phyloP scores from a whole-genome alignment of 169 alveolate genomes.

The Plasmodium vivax region DNA sequence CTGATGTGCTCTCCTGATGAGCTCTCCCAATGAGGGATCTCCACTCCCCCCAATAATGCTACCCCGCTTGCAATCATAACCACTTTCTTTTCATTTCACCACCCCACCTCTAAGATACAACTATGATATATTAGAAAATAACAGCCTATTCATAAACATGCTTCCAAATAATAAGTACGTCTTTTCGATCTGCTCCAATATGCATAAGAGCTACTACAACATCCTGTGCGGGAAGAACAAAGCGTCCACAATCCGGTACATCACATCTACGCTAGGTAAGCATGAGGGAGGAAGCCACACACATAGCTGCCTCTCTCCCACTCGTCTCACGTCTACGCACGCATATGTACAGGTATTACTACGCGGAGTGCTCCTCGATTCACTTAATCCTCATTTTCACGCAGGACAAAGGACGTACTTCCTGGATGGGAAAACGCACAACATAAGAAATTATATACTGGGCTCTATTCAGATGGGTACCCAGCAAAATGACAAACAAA shows the following conservation, averaged over 20 bases:
- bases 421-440: slow-evolving; percentile 2
- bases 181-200: slow-evolving; percentile 63
- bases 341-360: neutral
- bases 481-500: neutral
- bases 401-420: slow-evolving; percentile 37
- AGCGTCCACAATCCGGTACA: slow-evolving; percentile 42
- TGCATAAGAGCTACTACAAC: slow-evolving; percentile 48
- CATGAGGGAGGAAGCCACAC: neutral
- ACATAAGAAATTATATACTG: slow-evolving; percentile 36
- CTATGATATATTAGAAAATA: slow-evolving; percentile 60
- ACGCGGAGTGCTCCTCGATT: neutral
- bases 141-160: slow-evolving; percentile 27
- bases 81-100: neutral
- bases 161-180: slow-evolving; percentile 52
- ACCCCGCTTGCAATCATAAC: neutral
- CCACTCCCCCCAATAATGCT: neutral
- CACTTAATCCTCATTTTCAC: neutral
- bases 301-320: neutral
- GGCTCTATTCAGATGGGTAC: slow-evolving; percentile 68
- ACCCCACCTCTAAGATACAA: slow-evolving; percentile 17
- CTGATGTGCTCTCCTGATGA: neutral
- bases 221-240: slow-evolving; percentile 49
- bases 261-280: slow-evolving; percentile 70
- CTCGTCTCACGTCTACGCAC: neutral
- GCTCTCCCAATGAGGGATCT: neutral